Percentiles rank a stretch among this genome's conserved stretches.
phyloP scores from a whole-genome alignment of 495 filamentous ascomycete species.

The Entonaema liquescens region DNA sequence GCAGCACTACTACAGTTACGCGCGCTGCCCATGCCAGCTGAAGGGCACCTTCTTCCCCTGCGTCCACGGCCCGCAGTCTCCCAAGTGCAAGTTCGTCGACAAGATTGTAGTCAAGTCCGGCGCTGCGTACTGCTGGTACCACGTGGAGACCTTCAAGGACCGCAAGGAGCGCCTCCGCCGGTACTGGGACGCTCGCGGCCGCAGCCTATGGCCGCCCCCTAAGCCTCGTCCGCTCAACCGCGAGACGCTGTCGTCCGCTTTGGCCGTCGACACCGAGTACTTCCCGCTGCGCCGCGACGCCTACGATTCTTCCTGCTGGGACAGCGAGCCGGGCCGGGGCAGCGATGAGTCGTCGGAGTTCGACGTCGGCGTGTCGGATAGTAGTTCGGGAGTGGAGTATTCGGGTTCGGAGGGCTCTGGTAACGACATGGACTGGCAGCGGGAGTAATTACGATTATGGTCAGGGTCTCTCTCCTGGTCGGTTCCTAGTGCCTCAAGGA shows the following conservation, averaged over 20 bases:
- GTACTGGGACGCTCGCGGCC: neutral
- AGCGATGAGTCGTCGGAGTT: no score
- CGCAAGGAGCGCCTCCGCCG: neutral
- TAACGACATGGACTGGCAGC: neutral
- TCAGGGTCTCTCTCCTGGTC: neutral
- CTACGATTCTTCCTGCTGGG: neutral
- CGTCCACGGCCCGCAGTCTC: neutral
- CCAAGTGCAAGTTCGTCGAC: neutral
- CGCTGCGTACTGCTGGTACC: neutral
- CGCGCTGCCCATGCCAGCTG: neutral
- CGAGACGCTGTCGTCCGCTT: neutral
- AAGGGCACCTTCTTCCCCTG: neutral
- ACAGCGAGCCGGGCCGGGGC: neutral
- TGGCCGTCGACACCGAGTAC: neutral
- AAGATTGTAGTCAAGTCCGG: neutral
- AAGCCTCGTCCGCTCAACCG: neutral
- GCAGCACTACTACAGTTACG: neutral
- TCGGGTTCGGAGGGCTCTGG: neutral
- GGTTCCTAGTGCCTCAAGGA: neutral
- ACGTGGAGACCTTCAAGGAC: fast-evolving
- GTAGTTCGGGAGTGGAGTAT: neutral
- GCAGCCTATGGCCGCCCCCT: neutral
- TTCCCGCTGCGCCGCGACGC: neutral
- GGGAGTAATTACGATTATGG: neutral
- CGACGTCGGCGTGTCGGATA: neutral